Conservation (phyloP, 164 flowering plant species). For the Aristolochia californica region DNA sequence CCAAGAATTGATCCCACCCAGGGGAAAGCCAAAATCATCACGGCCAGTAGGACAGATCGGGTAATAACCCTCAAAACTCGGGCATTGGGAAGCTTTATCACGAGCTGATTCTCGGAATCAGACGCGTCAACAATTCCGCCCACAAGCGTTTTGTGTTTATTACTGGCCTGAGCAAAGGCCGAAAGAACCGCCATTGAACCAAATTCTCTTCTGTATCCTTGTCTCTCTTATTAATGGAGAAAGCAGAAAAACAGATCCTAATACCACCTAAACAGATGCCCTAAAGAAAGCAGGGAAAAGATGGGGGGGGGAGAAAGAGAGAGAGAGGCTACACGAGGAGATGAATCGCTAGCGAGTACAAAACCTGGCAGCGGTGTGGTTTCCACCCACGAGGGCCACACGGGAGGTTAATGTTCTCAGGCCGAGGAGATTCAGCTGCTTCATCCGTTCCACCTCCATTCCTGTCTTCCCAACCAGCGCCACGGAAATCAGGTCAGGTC, state of each 20-base stretch:
- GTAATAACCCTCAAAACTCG: slow-evolving; percentile 33
- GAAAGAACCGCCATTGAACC: slow-evolving; percentile 1
- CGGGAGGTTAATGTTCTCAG: slow-evolving; percentile 31
- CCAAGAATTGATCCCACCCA: slow-evolving; percentile 14
- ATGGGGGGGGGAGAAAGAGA: slow-evolving; percentile 1
- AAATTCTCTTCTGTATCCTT: no score
- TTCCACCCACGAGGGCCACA: slow-evolving; percentile 93
- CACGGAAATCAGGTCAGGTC: slow-evolving; percentile 3
- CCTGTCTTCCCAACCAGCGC: background rate
- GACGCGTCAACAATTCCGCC: background rate
- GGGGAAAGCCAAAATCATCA: slow-evolving; percentile 37
- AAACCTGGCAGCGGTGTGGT: slow-evolving; percentile 90
- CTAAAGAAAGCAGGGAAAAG: background rate
- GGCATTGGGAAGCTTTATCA: slow-evolving; percentile 29
- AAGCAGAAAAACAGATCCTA: background rate
- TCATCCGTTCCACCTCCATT: slow-evolving; percentile 59
- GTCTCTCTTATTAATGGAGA: background rate
- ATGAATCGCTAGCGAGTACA: slow-evolving; percentile 56
- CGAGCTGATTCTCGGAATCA: slow-evolving; percentile 14
- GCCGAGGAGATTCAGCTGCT: slow-evolving; percentile 48
- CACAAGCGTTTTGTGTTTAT: slow-evolving; percentile 10
- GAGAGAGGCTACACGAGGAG: no score
- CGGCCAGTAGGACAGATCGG: slow-evolving; percentile 34
- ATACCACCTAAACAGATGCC: background rate
- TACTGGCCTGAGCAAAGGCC: background rate